Evolutionary conservation across 1,284 basidiomycete species (phyloP).

Genomic region (Earliella scabrosa): DNA sequence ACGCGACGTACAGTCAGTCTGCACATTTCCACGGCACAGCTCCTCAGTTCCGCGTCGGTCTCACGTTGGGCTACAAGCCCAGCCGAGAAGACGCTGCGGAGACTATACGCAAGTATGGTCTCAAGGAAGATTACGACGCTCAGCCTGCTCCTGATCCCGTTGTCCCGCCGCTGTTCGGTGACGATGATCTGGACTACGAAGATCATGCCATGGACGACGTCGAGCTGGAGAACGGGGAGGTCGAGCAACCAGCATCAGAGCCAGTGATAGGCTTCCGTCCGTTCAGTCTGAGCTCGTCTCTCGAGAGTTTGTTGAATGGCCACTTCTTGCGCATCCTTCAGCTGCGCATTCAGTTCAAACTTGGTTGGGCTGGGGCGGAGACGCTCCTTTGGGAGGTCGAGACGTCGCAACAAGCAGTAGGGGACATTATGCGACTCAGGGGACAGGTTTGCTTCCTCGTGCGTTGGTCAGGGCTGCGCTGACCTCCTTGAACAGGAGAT

Average conservation of each 20-base stretch:
- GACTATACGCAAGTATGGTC: constrained; percentile 50
- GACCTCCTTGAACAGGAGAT: no score
- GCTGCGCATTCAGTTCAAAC: constrained; percentile 49
- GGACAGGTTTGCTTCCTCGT: constrained; percentile 42
- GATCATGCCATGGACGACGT: constrained; percentile 9
- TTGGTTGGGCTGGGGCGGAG: constrained; percentile 71
- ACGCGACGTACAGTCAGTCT: constrained; percentile 40
- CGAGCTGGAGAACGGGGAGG: constrained; percentile 9
- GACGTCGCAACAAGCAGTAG: constrained; percentile 45
- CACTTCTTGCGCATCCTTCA: constrained; percentile 55
- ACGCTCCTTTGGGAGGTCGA: constrained; percentile 51
- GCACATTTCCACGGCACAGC: constrained; percentile 37
- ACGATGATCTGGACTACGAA: constrained; percentile 19
- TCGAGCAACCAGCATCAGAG: background rate
- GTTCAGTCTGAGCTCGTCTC: constrained; percentile 62
- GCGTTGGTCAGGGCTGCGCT: no score
- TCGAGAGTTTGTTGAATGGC: constrained; percentile 60
- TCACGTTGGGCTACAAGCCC: constrained; percentile 60
- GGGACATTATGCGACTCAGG: constrained; percentile 39
- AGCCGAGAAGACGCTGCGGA: constrained; percentile 48
- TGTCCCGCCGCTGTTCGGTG: constrained; percentile 23
- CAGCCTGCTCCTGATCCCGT: constrained; percentile 36
- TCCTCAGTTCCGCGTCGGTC: constrained; percentile 58
- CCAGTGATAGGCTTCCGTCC: constrained; percentile 44
- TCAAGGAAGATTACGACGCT: constrained; percentile 42